Base-by-base conservation (phyloP, 352 stramenopile species). In the Phytopythium helicoides region DNA sequence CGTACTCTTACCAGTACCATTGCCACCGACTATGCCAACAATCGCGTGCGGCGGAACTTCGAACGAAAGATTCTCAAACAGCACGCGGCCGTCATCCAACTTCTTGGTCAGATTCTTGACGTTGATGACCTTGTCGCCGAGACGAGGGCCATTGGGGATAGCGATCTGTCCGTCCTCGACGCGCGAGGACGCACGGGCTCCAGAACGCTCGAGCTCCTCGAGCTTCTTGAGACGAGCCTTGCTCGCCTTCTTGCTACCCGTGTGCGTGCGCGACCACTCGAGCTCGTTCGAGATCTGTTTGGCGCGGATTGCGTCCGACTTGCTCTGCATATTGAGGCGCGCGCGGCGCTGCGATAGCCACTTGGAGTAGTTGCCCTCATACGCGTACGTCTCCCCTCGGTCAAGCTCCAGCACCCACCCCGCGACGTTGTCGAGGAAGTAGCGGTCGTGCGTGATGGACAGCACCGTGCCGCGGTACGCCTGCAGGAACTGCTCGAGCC, bases 351-450 rank as follows among this genome's bases (percentile, higher is more conserved):
- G 86, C 47, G 97, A 87, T 14, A 99, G 77, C 91, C 96, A 99
- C 50, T 86, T 74, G n/a, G 89, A 96, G 76, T 99, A 99, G 71
- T 99, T 99, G 33, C 97, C 97, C 74, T 99, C 92, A 73, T 98
- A 98, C 35, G 94, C 94, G 71, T 97, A 97, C n/a, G 94, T 97
- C 59, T 97, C 76, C 18, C 97, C 96, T 46, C 94, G 82, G 67
- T 99, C 96, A 2, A 99, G 76, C 64, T 99, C 95, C 3, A 99
- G 69, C 56, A 99, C 98, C 94, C 96, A 99, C 22, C 94, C 80
- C 8, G 94, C 93, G 6, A 99, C 96, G 62, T 98, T 98, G 62
- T 99, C 96, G 23, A 99, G 59, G 64, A 99, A 99, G 71, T 99
- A 99, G 19, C 96, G 82, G 68, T 99, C 97, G 79, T 99, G 97